Base-by-base conservation (phyloP, 768 basidiomycete species). In the Coprinellus aureogranulatus region DNA sequence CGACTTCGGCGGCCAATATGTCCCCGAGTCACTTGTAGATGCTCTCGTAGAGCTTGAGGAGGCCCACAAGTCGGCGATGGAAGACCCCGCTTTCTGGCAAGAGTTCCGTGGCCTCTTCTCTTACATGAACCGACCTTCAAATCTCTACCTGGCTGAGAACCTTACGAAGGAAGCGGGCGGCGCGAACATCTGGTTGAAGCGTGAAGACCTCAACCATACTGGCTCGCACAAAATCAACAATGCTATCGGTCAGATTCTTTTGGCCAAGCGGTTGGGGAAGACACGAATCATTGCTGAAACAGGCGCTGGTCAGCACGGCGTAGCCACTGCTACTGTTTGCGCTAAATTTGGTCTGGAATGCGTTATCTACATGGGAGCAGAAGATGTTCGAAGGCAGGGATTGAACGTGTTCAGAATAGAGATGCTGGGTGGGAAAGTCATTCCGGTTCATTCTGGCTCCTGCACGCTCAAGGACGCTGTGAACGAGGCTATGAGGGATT, bases 221-320 rank as follows among this genome's bases (percentile, higher is more conserved):
- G 97, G 97, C 16, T 98, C 95, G 10, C 97, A 99, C 74, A 99
- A 98, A 73, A 98, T 99, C 68, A 98, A 98, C 75, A 99, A 99
- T 70, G 96, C 96, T 23, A 89, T 99, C 58, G 97, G 97, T 34
- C 95, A 96, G 90, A 95, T 98, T 60, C 79, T 99, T 18, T 84
- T 99, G 26, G 97, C 97, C n/a, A 83, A 84, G 46, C 85, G 97
- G 45, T 76, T 98, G 58, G 97, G 97, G 20, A 99, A 99, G 77
- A 97, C 81, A 39, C 85, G 95, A 54, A 98, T 99, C 67, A 98
- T 98, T 62, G 97, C 97, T 30, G 97, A 99, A 78, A 98, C 97
- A 1, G 97, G 97, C 60, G 97, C 97, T 1, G 97, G 97, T 16
- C 97, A 98, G 70, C 97, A 99, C 70, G 97, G 97, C 70, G 97